Conservation (phyloP, 805 yeast species). For the Wickerhamiella qilinensis region DNA sequence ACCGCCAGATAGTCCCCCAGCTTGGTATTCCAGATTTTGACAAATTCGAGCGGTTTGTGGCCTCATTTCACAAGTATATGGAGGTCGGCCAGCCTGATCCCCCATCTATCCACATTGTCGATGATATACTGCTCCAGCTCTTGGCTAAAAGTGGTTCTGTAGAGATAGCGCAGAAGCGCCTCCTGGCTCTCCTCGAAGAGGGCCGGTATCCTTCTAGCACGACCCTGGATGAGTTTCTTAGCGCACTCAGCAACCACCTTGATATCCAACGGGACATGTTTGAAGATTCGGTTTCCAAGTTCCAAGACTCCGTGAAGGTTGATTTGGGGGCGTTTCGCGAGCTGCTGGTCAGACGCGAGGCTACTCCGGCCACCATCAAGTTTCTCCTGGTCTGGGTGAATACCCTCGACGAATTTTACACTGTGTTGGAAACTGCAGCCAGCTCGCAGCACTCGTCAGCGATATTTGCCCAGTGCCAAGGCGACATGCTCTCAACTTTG, state of each 20-base stretch:
- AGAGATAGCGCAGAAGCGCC: conserved; percentile 10
- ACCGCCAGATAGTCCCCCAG: conserved; percentile 11
- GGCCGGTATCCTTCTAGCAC: conserved; percentile 9
- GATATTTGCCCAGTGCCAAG: conserved; percentile 16
- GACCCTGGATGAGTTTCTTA: conserved; percentile 13
- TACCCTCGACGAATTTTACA: conserved; percentile 15
- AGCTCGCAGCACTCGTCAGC: conserved; percentile 8
- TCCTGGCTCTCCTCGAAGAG: conserved; percentile 4
- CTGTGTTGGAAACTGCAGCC: conserved; percentile 13
- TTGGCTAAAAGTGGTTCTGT: conserved; percentile 16
- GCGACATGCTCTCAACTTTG: conserved; percentile 2
- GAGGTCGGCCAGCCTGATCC: conserved; percentile 5
- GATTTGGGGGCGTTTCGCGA: conserved; percentile 9
- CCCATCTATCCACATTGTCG: conserved; percentile 2
- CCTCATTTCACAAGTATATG: conserved; percentile 10
- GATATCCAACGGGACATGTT: conserved; percentile 8
- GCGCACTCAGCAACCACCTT: conserved; percentile 9
- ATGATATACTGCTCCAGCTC: conserved; percentile 15
- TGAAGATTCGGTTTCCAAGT: conserved; percentile 10
- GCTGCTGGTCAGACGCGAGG: conserved; percentile 9
- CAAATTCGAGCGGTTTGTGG: conserved; percentile 13
- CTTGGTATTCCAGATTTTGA: conserved; percentile 15
- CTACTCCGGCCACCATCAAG: conserved; percentile 13
- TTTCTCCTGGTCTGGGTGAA: conserved; percentile 16
- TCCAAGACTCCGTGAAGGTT: conserved; percentile 7